phyloP scores from a whole-genome alignment of 345 rosid species.

The Salix suchowensis region DNA sequence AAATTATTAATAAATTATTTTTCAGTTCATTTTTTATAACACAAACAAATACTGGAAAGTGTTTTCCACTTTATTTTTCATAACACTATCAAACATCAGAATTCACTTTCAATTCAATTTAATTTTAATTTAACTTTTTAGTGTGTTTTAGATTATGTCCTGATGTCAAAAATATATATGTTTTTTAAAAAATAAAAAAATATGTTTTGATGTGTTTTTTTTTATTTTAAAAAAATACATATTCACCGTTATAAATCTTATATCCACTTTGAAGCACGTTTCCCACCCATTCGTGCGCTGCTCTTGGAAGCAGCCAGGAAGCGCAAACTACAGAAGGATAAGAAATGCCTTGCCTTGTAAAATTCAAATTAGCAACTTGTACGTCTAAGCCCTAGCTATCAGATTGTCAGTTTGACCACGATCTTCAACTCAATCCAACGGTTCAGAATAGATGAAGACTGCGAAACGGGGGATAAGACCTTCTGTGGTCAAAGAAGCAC shows the following conservation, averaged over 20 bases:
- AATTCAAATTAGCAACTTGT: background rate
- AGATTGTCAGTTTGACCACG: background rate
- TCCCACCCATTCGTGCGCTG: background rate
- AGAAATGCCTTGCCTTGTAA: background rate
- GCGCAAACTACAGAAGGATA: background rate
- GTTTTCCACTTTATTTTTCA: no score
- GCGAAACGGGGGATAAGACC: background rate
- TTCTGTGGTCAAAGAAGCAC: conserved; percentile 10
- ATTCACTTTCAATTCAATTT: no score
- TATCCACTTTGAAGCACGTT: background rate
- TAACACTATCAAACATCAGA: no score
- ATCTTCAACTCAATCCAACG: conserved; percentile 6
- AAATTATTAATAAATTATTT: no score
- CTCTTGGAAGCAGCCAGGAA: background rate
- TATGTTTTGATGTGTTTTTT: no score
- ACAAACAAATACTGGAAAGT: no score
- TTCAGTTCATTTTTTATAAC: no score
- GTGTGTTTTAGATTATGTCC: no score
- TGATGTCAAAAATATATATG: no score
- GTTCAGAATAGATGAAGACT: background rate
- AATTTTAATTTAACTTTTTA: no score
- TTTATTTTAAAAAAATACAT: no score
- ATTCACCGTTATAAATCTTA: background rate
- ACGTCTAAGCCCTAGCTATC: background rate
- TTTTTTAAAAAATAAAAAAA: no score